phyloP scores from a whole-genome alignment of 2,329 filamentous ascomycete species.

The Alternaria sp. region DNA sequence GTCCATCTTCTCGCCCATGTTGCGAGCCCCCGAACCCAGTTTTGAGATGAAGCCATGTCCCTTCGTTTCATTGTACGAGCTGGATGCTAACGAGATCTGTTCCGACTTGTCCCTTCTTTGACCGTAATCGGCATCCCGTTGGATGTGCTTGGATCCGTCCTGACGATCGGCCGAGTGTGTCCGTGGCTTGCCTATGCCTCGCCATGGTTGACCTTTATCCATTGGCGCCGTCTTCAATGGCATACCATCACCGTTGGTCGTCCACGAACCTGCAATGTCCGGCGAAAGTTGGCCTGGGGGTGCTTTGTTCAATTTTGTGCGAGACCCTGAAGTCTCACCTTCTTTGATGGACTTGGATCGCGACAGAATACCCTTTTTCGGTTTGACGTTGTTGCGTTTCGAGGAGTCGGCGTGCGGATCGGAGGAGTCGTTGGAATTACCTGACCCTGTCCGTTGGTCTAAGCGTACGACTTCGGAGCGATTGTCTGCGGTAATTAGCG shows the following conservation, averaged over 20 bases:
- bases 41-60: slow-evolving; percentile 75
- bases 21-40: slow-evolving; percentile 75
- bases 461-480: slow-evolving; percentile 43
- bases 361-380: slow-evolving; percentile 51
- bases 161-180: slow-evolving; percentile 78
- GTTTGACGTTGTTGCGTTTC: slow-evolving; percentile 37
- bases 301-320: slow-evolving; percentile 46
- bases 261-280: slow-evolving; percentile 41
- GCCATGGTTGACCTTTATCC: slow-evolving; percentile 72
- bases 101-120: slow-evolving; percentile 42
- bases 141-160: slow-evolving; percentile 42
- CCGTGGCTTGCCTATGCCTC: slow-evolving; percentile 64
- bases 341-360: slow-evolving; percentile 57
- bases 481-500: slow-evolving; percentile 35
- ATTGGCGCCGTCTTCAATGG: slow-evolving; percentile 70
- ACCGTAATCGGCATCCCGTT: slow-evolving; percentile 41
- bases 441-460: slow-evolving; percentile 41
- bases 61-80: slow-evolving; percentile 66
- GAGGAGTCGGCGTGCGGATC: slow-evolving; percentile 32
- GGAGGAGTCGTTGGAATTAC: slow-evolving; percentile 38
- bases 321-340: slow-evolving; percentile 46
- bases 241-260: slow-evolving; percentile 50
- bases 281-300: slow-evolving; percentile 43
- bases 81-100: slow-evolving; percentile 53
- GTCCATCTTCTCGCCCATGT: slow-evolving; percentile 73